A percentile compares a stretch with the other conserved stretches of the same genome.
These are phyloP conservation scores for Solanum tarapatanum DNA, from an alignment of 257 asterid genomes.

Conservation along the genomic window DNA sequence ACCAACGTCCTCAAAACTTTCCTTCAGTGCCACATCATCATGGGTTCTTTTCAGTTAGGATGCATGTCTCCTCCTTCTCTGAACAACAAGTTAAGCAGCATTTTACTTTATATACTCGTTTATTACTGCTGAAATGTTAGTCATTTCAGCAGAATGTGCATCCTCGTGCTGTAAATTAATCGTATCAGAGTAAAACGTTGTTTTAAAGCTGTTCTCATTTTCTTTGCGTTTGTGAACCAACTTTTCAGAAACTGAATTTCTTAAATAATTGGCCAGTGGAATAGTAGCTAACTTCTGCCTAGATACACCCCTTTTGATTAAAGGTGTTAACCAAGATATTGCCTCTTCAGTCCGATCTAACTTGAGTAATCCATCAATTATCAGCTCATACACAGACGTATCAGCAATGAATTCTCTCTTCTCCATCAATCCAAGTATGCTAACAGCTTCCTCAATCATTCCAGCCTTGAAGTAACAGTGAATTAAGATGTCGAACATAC, in stretches of 20 bases:
- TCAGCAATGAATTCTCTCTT: conserved; percentile 11
- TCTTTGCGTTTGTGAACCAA: background rate
- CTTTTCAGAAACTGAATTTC: background rate
- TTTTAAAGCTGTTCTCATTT: background rate
- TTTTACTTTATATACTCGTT: background rate
- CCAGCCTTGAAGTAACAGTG: conserved; percentile 6
- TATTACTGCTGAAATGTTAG: background rate
- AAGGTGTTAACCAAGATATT: conserved; percentile 7
- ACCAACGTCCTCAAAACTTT: background rate
- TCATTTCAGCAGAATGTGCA: background rate
- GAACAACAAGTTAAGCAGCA: background rate
- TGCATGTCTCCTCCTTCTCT: background rate
- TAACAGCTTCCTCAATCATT: conserved; percentile 16
- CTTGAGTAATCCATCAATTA: conserved; percentile 11
- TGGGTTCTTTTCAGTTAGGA: background rate
- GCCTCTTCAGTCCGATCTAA: conserved; percentile 7
- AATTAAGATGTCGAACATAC: conserved; percentile 1
- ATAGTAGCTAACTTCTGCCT: background rate
- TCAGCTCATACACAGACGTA: conserved; percentile 6
- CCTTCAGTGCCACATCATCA: background rate
- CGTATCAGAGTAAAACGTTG: conserved; percentile 11
- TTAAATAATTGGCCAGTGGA: background rate
- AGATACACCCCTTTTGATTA: conserved; percentile 20
- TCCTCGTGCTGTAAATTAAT: background rate
- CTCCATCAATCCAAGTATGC: conserved; percentile 11